A percentile compares a stretch with the other conserved stretches of the same genome.
Conservation (phyloP, 2,329 filamentous ascomycete genomes). For the Trichoderma semiorbis region DNA sequence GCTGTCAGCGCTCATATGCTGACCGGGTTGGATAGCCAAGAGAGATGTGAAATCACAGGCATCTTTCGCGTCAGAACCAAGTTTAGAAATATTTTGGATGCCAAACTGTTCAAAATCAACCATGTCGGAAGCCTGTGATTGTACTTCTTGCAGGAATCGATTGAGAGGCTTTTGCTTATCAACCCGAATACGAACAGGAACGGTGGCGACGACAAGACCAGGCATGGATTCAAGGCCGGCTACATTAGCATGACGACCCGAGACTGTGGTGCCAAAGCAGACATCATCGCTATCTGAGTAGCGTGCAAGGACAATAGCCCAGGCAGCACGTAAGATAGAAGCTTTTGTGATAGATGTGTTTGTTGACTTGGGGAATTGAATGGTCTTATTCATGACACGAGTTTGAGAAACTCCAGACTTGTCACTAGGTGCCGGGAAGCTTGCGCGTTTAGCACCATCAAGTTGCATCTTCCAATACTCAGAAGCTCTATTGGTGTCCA, state of each 20-base stretch:
- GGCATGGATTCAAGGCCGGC: constrained; percentile 14
- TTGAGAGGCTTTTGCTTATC: constrained; percentile 8
- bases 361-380: constrained; percentile 3
- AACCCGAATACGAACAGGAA: constrained; percentile 16
- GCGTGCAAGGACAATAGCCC: constrained; percentile 23
- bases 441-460: not conserved
- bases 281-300: constrained; percentile 20
- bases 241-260: constrained; percentile 18
- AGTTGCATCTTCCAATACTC: constrained; percentile 14
- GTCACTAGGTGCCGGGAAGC: constrained; percentile 19
- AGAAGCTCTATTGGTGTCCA: not conserved
- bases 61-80: constrained; percentile 17
- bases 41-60: constrained; percentile 18
- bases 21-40: constrained; percentile 19
- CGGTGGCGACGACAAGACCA: constrained; percentile 9
- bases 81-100: constrained; percentile 28
- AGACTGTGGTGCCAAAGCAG: constrained; percentile 25
- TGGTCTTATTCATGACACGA: not conserved
- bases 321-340: constrained; percentile 23
- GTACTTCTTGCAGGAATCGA: constrained; percentile 22
- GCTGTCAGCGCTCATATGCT: not conserved
- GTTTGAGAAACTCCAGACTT: not conserved
- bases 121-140: constrained; percentile 26
- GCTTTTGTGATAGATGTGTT: constrained; percentile 19
- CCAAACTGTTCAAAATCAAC: constrained; percentile 27